Conservation (phyloP, 345 rosid species). For the Dipteronia sinensis region DNA sequence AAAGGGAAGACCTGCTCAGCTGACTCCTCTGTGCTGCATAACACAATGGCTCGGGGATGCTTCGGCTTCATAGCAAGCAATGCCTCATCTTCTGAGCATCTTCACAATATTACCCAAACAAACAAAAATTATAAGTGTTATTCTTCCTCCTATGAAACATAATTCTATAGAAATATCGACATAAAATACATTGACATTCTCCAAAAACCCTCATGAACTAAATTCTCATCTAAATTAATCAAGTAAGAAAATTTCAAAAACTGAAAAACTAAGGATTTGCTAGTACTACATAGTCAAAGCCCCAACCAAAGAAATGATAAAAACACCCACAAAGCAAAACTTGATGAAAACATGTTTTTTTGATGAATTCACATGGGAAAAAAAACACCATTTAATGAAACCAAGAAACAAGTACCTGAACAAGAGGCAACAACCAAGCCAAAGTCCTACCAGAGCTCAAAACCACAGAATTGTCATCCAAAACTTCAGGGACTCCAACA, state of each 20-base stretch:
- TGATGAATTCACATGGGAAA: no score
- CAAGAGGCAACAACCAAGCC: slow-evolving; percentile 64
- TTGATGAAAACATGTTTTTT: no score
- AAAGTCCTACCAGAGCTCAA: slow-evolving; percentile 73
- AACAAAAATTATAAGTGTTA: not conserved
- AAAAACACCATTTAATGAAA: no score
- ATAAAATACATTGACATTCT: no score
- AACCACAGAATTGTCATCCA: slow-evolving; percentile 59
- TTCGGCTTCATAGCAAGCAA: slow-evolving; percentile 52
- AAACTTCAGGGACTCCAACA: slow-evolving; percentile 58
- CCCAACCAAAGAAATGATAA: not conserved
- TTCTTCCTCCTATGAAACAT: not conserved
- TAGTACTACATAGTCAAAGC: no score
- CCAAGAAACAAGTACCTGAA: slow-evolving; percentile 43
- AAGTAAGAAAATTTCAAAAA: no score
- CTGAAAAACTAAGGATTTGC: not conserved
- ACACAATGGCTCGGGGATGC: slow-evolving; percentile 67
- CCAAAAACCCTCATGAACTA: not conserved
- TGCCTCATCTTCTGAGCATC: slow-evolving; percentile 62
- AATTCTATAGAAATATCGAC: not conserved
- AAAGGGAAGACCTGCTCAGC: slow-evolving; percentile 53
- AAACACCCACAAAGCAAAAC: not conserved
- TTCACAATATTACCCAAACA: slow-evolving; percentile 23
- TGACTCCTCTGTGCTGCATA: slow-evolving; percentile 61
- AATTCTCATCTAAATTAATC: no score